Evolutionary conservation across 139 green algal genomes (phyloP), one percentile per base, ranked within the genome.

Genomic region (Ulvella scutata): DNA sequence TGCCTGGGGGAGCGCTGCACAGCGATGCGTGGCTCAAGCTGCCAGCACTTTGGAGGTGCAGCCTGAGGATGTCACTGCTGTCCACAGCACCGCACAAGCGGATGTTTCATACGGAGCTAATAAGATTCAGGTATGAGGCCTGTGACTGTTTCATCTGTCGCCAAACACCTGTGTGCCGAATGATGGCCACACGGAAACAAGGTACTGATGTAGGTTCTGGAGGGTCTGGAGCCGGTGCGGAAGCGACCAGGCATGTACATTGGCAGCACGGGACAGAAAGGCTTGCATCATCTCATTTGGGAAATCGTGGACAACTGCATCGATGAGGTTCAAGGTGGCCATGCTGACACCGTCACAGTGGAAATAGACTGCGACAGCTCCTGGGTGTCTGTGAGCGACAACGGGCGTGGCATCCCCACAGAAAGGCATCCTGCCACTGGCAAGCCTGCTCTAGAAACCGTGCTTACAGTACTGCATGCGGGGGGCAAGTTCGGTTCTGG

Each of bases 161-260:
- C n/a, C n/a, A n/a, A n/a, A n/a, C n/a, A n/a, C n/a, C n/a, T n/a
- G n/a, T n/a, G n/a, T n/a, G n/a, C n/a, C n/a, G n/a, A n/a, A n/a
- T n/a, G n/a, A n/a, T n/a, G n/a, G n/a, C n/a, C n/a, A n/a, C n/a
- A n/a, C n/a, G n/a, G n/a, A n/a, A n/a, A n/a, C n/a, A n/a, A n/a
- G n/a, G 20, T 26, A 67, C 9, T 17, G 10, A n/a, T 67, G 51
- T 29, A 95, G 88, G 92, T 99, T 13, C 85, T 99, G 10, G 88
- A 99, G 81, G 95, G 95, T 3, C 82, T 99, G n/a, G 95, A 99
- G 31, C 92, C 95, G 2, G 95, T 99, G 33, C 85, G 95, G 31
- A 97, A 96, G 81, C 89, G 95, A 4, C 95, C 95, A 3, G 95
- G 95, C 76, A 99, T 99, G 95, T 99, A 99, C 86, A 98, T 99